Conservation (phyloP, 2,329 filamentous ascomycete genomes). For the Talaromyces funiculosus region DNA sequence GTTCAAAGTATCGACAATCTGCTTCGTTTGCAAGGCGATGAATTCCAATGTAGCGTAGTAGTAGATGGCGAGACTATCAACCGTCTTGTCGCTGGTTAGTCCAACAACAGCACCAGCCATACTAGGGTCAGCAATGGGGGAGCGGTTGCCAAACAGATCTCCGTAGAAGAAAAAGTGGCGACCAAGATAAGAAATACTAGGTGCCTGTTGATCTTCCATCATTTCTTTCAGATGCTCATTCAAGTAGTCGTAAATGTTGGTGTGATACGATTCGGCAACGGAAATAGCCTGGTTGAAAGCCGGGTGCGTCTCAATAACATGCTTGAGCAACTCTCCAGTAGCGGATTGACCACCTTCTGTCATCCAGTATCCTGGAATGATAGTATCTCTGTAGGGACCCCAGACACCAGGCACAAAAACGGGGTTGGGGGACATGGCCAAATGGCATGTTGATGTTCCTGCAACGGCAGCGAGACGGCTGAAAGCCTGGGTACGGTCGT, state of each 20-base stretch:
- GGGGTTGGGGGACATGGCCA: slow-evolving; percentile 88
- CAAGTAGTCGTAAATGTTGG: slow-evolving; percentile 91
- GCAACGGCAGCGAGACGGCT: slow-evolving; percentile 89
- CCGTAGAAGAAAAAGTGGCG: slow-evolving; percentile 99
- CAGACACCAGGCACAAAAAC: slow-evolving; percentile 95
- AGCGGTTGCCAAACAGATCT: slow-evolving; percentile 94
- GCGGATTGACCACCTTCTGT: slow-evolving; percentile 95
- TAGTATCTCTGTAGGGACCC: slow-evolving; percentile 93
- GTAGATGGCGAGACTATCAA: slow-evolving; percentile 80
- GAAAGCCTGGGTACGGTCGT: slow-evolving; percentile 89
- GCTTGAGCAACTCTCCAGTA: slow-evolving; percentile 87
- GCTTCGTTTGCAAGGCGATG: slow-evolving; percentile 91
- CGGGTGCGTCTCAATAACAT: slow-evolving; percentile 91
- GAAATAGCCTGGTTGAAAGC: slow-evolving; percentile 76
- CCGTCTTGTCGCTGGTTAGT: slow-evolving; percentile 75
- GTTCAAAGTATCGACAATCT: slow-evolving; percentile 96
- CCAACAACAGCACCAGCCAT: slow-evolving; percentile 91
- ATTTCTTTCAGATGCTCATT: slow-evolving; percentile 80
- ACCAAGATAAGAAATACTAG: slow-evolving; percentile 75
- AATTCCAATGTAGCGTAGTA: slow-evolving; percentile 98
- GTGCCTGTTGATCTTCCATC: slow-evolving; percentile 62
- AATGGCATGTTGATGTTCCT: slow-evolving; percentile 93
- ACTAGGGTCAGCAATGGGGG: slow-evolving; percentile 81
- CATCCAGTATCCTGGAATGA: slow-evolving; percentile 91
- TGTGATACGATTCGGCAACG: slow-evolving; percentile 72